phyloP scores from a whole-genome alignment of 257 asterid species.

The Eucommia ulmoides region DNA sequence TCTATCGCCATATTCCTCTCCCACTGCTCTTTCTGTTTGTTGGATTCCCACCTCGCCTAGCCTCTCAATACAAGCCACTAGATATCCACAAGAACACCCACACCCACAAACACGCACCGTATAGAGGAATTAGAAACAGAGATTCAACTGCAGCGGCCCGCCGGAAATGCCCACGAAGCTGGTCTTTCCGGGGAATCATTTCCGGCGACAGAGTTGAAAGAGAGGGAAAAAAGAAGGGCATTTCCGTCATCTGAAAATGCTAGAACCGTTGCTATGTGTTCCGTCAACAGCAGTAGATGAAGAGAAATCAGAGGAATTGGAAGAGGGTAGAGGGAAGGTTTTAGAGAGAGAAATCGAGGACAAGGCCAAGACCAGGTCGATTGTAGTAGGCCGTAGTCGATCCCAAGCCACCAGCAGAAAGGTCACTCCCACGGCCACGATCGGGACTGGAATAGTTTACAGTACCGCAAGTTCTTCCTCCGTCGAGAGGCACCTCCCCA shows the following conservation, averaged over 20 bases:
- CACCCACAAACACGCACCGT: not conserved
- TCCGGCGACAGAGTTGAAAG: not conserved
- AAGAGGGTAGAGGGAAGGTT: not conserved
- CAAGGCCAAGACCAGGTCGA: not conserved
- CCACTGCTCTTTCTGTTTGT: not conserved
- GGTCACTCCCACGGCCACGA: not conserved
- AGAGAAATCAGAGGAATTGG: not conserved
- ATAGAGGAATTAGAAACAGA: not conserved
- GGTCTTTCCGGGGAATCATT: not conserved
- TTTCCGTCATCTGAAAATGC: not conserved
- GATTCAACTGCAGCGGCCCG: not conserved
- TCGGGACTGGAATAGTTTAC: not conserved
- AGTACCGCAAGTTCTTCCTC: not conserved
- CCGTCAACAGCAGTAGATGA: not conserved
- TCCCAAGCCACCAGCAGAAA: not conserved
- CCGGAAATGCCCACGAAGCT: not conserved
- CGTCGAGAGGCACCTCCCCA: slow-evolving; percentile 34
- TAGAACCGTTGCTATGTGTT: not conserved
- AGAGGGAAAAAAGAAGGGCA: not conserved
- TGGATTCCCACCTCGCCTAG: not conserved
- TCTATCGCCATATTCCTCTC: not conserved
- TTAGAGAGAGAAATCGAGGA: not conserved
- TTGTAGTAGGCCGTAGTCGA: not conserved
- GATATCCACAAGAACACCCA: not conserved
- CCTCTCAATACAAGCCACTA: not conserved